Base-by-base conservation (phyloP, 805 yeast genomes). In the Saturnispora bothae region DNA sequence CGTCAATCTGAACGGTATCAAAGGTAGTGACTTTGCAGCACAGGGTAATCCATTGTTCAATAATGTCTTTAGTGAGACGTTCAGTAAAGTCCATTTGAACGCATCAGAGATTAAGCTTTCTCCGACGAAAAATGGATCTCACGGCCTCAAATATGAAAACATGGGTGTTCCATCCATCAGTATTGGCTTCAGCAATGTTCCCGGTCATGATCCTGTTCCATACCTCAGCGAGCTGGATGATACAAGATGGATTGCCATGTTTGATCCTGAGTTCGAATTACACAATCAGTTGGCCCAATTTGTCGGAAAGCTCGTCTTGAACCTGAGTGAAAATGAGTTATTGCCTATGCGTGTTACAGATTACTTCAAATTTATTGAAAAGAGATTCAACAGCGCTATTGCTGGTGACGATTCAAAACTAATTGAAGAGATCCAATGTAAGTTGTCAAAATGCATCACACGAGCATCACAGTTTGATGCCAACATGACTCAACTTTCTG, bases 231-330 rank as follows among this genome's bases (percentile, higher is more conserved):
- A 65, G 38, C 77, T 65, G 49, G 85, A 79, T 49, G 68, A 78
- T 3, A 59, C 60, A 31, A 50, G 66, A 38, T 78, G 83, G 79
- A 60, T 77, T 57, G 60, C 66, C 20, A 57, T 57, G 5, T 64
- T 60, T 46, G 59, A 56, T 34, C 69, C 73, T 9, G 69, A 66
- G 0, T 73, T 69, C 40, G 60, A 61, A 15, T 60, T 60, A 37
- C 86, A 80, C 44, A 70, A 68, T 43, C 62, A 71, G 17, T 51
- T 77, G 39, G 74, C 84, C 2, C 76, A 73, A 48, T 74, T 71
- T 52, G 57, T 72, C 38, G 82, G 86, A 0, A 58, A 78, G 31
- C 52, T 76, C 9, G 59, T 69, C 1, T 56, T 80, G 41, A 65
- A 66, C 35, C 51, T 79, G 35, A 63, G 71, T 48, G 83, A 79